These are phyloP conservation scores for Populus euphratica DNA, from an alignment of 345 rosid genomes.

Conservation along the genomic window DNA sequence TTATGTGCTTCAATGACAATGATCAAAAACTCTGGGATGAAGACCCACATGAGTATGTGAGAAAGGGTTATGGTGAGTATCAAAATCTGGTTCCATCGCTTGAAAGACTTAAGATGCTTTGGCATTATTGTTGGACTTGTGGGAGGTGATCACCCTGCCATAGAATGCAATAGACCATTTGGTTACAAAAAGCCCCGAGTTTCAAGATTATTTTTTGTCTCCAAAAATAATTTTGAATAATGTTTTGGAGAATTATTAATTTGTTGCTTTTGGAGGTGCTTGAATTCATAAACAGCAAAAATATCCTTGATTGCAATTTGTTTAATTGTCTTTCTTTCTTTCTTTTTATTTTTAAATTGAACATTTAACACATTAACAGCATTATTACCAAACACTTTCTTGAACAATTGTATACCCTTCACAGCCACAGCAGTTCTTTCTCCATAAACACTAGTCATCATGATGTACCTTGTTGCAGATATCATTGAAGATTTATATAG, in stretches of 20 bases:
- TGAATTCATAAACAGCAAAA: neutral
- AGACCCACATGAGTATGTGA: constrained; percentile 98
- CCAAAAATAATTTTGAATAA: neutral
- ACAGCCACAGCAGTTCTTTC: neutral
- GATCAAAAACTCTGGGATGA: constrained; percentile 99
- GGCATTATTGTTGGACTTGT: neutral
- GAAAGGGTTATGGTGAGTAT: constrained; percentile 98
- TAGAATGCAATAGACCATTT: neutral
- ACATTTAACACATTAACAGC: neutral
- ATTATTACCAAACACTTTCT: neutral
- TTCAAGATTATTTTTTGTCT: neutral
- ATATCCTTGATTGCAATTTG: neutral
- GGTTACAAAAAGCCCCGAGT: neutral
- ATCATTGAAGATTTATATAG: constrained; percentile 98
- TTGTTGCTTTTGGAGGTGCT: neutral
- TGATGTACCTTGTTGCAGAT: constrained; percentile 48
- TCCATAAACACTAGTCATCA: constrained; percentile 5
- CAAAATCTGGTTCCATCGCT: neutral
- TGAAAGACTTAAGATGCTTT: neutral
- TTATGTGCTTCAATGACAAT: constrained; percentile 93
- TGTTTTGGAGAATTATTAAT: neutral
- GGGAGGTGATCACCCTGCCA: neutral
- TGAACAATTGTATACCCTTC: neutral
- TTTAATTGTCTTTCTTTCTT: neutral
- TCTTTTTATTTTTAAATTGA: neutral